Evolutionary conservation across 2,329 filamentous ascomycete species (phyloP), one percentile per base, ranked within the genome.

Genomic region (Clarireedia paspali): DNA sequence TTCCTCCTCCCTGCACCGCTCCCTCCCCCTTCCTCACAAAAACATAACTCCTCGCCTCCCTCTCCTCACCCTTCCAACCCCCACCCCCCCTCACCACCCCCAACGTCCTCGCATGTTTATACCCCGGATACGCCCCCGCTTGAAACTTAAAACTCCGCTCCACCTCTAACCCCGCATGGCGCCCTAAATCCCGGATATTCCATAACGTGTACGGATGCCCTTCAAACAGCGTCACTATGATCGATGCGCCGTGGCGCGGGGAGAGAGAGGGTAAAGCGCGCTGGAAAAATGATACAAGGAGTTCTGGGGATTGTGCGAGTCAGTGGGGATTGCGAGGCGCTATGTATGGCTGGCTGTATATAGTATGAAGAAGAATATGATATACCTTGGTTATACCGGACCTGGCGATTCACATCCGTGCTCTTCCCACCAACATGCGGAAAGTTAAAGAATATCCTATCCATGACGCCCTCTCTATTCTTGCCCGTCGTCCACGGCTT

Each of bases 161-260:
- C 38, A 91, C 85, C 65, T 81, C 79, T 50, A 92, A 73, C 5
- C 87, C 88, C 4, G 78, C 77, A 70, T 96, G 89, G 6, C 92
- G 80, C 2, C 82, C 94, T 27, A 99, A 76, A 73, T 96, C 92
- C 38, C 85, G 82, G 26, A 97, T 80, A 73, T 97, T 96, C 94
- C 94, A 99, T 1, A 96, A 79, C 2, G 90, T 92, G 70, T 99
- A 99, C 0, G 94, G 94, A 70, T 95, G 87, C 57, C 88, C 88
- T 71, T 96, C 92, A 70, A 99, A 99, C 9, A 97, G 74, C 0
- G 91, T 95, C 23, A 97, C 84, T 52, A 96, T 73, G 53, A 96
- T 84, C 2, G 64, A 66, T 2, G 84, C 84, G 5, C 77, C 75
- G 24, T 57, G 55, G 0, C 74, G 63, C 1, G 73, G 74, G 0